Percentiles rank a stretch among this genome's conserved stretches.
Conservation (phyloP, 345 rosid species). For the Euphorbia tirucalli region DNA sequence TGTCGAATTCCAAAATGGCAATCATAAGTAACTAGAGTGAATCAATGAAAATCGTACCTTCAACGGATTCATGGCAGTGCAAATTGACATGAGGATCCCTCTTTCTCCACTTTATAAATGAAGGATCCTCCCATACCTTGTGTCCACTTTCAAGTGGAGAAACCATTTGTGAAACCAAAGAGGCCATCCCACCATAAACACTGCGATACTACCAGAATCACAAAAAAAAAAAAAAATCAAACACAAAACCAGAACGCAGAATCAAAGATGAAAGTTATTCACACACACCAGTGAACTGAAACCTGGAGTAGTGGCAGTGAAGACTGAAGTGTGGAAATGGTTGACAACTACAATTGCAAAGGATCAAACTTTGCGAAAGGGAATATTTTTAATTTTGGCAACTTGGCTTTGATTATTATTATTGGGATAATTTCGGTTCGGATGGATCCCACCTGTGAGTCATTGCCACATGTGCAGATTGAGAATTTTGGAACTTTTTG, state of each 20-base stretch:
- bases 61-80: slow-evolving; percentile 83
- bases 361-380: neutral
- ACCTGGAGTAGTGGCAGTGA: neutral
- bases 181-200: slow-evolving; percentile 15
- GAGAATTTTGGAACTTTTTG: too few species aligned
- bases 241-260: neutral
- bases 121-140: slow-evolving; percentile 76
- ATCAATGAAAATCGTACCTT: slow-evolving; percentile 39
- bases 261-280: neutral
- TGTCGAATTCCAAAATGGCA: too few species aligned
- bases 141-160: slow-evolving; percentile 58
- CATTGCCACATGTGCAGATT: too few species aligned
- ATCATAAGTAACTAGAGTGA: too few species aligned
- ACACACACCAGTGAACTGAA: neutral
- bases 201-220: neutral
- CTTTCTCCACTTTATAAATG: slow-evolving; percentile 81
- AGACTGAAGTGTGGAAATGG: neutral
- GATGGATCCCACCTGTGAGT: too few species aligned
- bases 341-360: neutral
- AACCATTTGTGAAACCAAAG: slow-evolving; percentile 17
- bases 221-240: neutral
- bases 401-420: too few species aligned
- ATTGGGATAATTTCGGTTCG: too few species aligned
- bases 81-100: slow-evolving; percentile 86
- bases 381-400: too few species aligned